These are phyloP conservation scores for Kazachstania bromeliacearum DNA, from an alignment of 805 yeast genomes.

Conservation along the genomic window DNA sequence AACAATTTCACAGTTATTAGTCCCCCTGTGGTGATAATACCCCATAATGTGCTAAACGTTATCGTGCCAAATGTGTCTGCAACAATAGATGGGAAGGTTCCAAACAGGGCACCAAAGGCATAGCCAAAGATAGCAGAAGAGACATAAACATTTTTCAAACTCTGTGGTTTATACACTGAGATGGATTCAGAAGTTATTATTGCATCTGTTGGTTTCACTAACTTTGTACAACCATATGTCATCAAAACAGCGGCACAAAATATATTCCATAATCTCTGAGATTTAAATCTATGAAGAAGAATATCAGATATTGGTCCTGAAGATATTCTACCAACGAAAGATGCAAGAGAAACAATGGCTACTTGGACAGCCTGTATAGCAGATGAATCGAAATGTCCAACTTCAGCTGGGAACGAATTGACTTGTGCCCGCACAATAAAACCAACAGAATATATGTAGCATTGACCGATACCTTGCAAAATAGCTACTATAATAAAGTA, in stretches of 20 bases:
- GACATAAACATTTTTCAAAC: conserved; percentile 33
- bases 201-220: background rate
- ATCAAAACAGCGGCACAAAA: conserved; percentile 33
- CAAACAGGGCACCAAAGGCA: conserved; percentile 63
- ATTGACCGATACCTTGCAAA: conserved; percentile 57
- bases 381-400: conserved; percentile 26
- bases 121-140: conserved; percentile 51
- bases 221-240: conserved; percentile 29
- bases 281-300: conserved; percentile 39
- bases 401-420: conserved; percentile 19
- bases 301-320: conserved; percentile 62
- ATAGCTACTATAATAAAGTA: conserved; percentile 49
- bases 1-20: conserved; percentile 43
- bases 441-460: conserved; percentile 66
- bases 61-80: conserved; percentile 65
- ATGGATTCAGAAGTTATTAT: background rate
- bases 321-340: conserved; percentile 54
- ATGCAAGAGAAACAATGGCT: conserved; percentile 52
- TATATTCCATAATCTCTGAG: conserved; percentile 62
- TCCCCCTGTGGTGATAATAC: conserved; percentile 64
- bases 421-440: conserved; percentile 50
- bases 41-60: conserved; percentile 69
- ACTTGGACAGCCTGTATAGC: conserved; percentile 63
- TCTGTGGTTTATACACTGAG: too few species aligned
- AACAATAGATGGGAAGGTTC: conserved; percentile 66